Evolutionary conservation across 139 green algal genomes (phyloP).

Genomic region (Asterochloris erici): DNA sequence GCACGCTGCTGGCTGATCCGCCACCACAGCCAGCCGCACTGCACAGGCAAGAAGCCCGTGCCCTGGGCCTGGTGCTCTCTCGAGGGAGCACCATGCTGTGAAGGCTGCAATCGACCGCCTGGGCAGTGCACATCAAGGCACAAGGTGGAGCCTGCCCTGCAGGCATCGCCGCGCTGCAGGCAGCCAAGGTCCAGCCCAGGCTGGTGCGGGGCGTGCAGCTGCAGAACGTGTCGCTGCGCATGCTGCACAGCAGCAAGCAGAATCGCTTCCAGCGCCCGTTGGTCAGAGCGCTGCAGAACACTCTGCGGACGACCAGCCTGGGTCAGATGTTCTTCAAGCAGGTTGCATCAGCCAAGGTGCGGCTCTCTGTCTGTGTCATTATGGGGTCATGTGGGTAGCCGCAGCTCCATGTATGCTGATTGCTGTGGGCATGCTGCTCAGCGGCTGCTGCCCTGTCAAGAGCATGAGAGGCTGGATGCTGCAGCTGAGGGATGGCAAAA

Average conservation of each 20-base stretch:
- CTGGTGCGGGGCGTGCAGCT: slow-evolving; percentile 68
- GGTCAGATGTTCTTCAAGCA: slow-evolving; percentile 73
- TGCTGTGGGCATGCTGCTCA: too few relatives aligned
- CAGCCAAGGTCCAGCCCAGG: slow-evolving; percentile 47
- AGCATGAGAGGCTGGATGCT: too few relatives aligned
- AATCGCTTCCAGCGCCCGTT: slow-evolving; percentile 48
- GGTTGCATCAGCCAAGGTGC: slow-evolving; percentile 55
- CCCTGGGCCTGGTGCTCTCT: too few relatives aligned
- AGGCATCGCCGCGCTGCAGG: slow-evolving; percentile 51
- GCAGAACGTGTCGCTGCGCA: slow-evolving; percentile 80
- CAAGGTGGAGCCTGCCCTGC: not conserved
- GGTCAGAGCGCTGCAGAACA: slow-evolving; percentile 66
- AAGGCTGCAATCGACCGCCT: too few relatives aligned
- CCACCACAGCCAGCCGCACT: too few relatives aligned
- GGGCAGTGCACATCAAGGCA: too few relatives aligned
- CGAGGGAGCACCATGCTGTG: too few relatives aligned
- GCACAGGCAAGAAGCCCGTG: too few relatives aligned
- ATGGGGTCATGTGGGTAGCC: too few relatives aligned
- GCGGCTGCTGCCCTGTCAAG: too few relatives aligned
- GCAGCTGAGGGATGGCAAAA: too few relatives aligned
- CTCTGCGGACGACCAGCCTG: slow-evolving; percentile 64
- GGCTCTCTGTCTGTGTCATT: not conserved
- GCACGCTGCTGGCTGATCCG: not conserved
- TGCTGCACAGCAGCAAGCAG: slow-evolving; percentile 70
- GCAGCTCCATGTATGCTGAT: too few relatives aligned